Base-by-base conservation (phyloP, 148 eudicot species). In the Rheum nobile region DNA sequence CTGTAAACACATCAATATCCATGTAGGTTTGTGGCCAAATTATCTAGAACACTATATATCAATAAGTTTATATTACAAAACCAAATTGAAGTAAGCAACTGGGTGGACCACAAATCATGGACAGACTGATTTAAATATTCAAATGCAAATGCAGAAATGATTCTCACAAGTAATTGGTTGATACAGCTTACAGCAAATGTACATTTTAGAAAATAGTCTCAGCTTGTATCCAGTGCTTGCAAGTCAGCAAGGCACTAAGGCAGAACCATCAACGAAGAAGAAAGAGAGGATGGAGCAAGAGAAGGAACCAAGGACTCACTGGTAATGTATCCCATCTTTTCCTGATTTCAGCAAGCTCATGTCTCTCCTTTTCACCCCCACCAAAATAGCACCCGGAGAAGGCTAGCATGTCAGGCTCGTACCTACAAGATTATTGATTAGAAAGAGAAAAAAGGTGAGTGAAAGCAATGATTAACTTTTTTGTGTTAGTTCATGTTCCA, bases 331-430 rank as follows among this genome's bases (percentile, higher is more conserved):
- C 83, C 99, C 99, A 95, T 76, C 99, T 80, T 86, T 95, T 95
- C 80, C 99, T 90, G 78, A 95, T 91, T 80, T 88, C 92, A 75
- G 89, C 90, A 37, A 95, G 96, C 79, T 95, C 99, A 14, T 78
- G 72, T 77, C 87, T 88, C 83, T 95, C 99, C 77, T 90, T 95
- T 72, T 91, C 97, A 78, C 99, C 99, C 32, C 99, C 99, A 67
- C 97, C 99, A 78, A 85, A 95, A 85, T 95, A 95, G 80, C 99
- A 95, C 19, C 99, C 99, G 70, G 99, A 95, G 80, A 95, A 95
- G 34, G 99, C 99, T 59, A 95, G 87, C 99, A 95, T 95, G 80
- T 95, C 99, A 74, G 99, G 96, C 78, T 95, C 99, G 80, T 90
- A 95, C 87, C 99, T 95, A 82, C 76, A 78, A 72, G 52, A 82